Conservation (phyloP, 2,329 filamentous ascomycete genomes). For the Zopfia rhizophila region DNA sequence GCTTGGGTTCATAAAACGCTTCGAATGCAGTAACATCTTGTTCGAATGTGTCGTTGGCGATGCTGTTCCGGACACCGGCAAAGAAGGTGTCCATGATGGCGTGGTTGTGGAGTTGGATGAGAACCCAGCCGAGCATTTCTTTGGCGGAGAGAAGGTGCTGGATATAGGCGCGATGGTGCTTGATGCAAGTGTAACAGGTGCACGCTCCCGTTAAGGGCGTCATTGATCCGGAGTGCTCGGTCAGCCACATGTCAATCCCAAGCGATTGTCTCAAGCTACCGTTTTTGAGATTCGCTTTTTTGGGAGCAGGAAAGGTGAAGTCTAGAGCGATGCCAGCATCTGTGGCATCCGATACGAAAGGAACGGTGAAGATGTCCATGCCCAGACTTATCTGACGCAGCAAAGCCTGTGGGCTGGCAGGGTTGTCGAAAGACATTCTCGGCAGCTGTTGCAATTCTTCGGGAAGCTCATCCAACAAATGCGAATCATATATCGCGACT, state of each 20-base stretch:
- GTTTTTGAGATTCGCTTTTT: conserved; percentile 18
- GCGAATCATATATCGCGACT: conserved; percentile 81
- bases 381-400: conserved; percentile 80
- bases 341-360: conserved; percentile 78
- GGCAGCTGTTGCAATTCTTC: conserved; percentile 71
- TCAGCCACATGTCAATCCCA: conserved; percentile 81
- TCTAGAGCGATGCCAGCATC: conserved; percentile 86
- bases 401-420: conserved; percentile 77
- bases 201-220: conserved; percentile 75
- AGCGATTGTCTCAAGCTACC: conserved; percentile 55
- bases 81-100: conserved; percentile 79
- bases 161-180: conserved; percentile 86
- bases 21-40: conserved; percentile 69
- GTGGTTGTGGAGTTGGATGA: conserved; percentile 94
- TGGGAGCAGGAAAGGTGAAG: conserved; percentile 74
- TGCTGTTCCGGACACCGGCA: conserved; percentile 70
- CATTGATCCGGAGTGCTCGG: conserved; percentile 68
- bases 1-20: conserved; percentile 71
- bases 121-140: conserved; percentile 96
- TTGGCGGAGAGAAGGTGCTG: conserved; percentile 88
- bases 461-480: conserved; percentile 74
- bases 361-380: conserved; percentile 80
- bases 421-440: conserved; percentile 77
- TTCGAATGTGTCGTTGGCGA: conserved; percentile 67
- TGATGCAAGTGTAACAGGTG: conserved; percentile 82